Conservation (phyloP, 805 yeast species). For the Kazachstania kunashirensis region DNA sequence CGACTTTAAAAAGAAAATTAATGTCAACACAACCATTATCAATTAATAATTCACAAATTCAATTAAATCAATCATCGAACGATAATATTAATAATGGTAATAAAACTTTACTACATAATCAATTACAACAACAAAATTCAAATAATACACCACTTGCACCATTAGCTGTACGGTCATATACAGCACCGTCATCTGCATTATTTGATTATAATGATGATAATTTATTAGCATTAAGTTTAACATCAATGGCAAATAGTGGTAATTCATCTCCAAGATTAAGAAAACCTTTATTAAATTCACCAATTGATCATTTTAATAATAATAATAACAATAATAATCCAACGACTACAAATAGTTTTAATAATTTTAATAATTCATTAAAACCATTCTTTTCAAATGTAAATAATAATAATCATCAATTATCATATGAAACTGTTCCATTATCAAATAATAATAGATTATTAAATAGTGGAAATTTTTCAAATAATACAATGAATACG, state of each 20-base stretch:
- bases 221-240: conserved; percentile 28
- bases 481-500: conserved; percentile 1
- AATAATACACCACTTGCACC: conserved; percentile 4
- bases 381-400: conserved; percentile 7
- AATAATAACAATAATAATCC: neutral
- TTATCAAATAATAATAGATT: conserved; percentile 2
- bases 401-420: conserved; percentile 8
- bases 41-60: too few species aligned
- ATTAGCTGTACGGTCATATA: conserved; percentile 5
- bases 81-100: neutral
- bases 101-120: neutral
- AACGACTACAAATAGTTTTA: conserved; percentile 1
- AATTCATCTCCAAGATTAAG: conserved; percentile 27
- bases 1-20: conserved; percentile 19
- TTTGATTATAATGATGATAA: conserved; percentile 29
- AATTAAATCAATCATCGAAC: neutral
- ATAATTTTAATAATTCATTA: conserved; percentile 1
- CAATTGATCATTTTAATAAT: conserved; percentile 10
- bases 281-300: conserved; percentile 22
- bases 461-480: neutral
- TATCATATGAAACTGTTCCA: conserved; percentile 14
- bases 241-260: conserved; percentile 31
- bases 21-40: conserved; percentile 4
- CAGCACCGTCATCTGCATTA: conserved; percentile 11
- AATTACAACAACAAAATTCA: neutral